Evolutionary conservation across 306 rosid genomes (phyloP).

Genomic region (Casuarina glauca): DNA sequence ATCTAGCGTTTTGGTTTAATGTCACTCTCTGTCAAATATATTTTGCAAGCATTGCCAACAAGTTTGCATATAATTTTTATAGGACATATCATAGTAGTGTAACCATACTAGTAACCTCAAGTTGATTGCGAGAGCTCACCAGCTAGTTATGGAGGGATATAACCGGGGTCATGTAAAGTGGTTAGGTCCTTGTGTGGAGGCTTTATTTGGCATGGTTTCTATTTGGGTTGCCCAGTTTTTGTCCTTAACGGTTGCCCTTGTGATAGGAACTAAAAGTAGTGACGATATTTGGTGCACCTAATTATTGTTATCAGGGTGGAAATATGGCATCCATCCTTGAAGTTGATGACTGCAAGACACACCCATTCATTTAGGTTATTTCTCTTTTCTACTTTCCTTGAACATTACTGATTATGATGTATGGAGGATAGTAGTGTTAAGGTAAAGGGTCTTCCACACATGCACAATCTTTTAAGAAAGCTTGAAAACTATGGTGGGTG

Average conservation of each 20-base stretch:
- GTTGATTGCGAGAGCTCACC: constrained; percentile 97
- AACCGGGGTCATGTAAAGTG: constrained; percentile 89
- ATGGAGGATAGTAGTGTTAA: too few relatives aligned
- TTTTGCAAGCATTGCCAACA: not conserved
- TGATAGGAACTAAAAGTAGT: constrained; percentile 93
- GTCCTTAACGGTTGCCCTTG: constrained; percentile 7
- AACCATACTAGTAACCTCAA: constrained; percentile 88
- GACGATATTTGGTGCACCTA: constrained; percentile 92
- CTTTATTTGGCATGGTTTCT: constrained; percentile 6
- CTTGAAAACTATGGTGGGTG: not conserved
- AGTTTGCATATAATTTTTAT: constrained; percentile 7
- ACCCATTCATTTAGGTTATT: constrained; percentile 90
- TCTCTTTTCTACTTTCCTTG: not conserved
- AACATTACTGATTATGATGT: not conserved
- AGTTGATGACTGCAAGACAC: constrained; percentile 93
- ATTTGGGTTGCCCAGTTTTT: constrained; percentile 6
- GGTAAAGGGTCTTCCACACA: too few relatives aligned
- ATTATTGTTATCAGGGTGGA: constrained; percentile 93
- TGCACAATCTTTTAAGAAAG: too few relatives aligned
- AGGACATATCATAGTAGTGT: constrained; percentile 98
- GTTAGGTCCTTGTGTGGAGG: constrained; percentile 10
- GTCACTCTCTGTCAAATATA: constrained; percentile 1
- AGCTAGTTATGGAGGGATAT: constrained; percentile 98
- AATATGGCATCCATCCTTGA: constrained; percentile 97
- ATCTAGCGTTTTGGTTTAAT: not conserved